Evolutionary conservation across 495 filamentous ascomycete genomes (phyloP).

Genomic region (Talaromyces nanjingensis): DNA sequence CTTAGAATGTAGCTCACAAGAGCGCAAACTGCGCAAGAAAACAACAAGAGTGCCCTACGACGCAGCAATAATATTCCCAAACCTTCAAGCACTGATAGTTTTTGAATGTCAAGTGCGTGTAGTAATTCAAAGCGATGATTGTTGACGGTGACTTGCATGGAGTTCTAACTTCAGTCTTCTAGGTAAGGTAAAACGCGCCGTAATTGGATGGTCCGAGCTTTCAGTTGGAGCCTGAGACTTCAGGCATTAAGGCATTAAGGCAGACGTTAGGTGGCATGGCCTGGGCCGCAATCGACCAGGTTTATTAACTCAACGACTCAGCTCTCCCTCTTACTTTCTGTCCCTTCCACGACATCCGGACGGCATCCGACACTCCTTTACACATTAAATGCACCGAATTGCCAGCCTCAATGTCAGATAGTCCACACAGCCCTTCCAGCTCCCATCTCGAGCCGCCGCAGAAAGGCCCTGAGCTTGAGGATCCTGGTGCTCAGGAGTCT

Average conservation of each 20-base stretch:
- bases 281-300: constrained; percentile 3
- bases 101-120: neutral
- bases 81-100: neutral
- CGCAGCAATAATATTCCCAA: neutral
- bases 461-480: constrained; percentile 57
- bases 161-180: neutral
- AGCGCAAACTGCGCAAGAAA: neutral
- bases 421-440: constrained; percentile 28
- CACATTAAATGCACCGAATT: neutral
- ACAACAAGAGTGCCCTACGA: neutral
- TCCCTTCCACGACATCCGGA: constrained; percentile 11
- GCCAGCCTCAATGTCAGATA: constrained; percentile 32
- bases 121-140: neutral
- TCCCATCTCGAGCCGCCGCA: constrained; percentile 56
- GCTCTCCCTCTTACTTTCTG: constrained; percentile 8
- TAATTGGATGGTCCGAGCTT: constrained; percentile 1
- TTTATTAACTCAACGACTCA: neutral
- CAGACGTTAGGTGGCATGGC: neutral
- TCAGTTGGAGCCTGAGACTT: neutral
- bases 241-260: neutral
- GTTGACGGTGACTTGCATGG: neutral
- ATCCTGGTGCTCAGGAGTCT: constrained; percentile 77
- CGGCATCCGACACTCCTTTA: constrained; percentile 8
- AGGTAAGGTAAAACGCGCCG: neutral
- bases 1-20: neutral